Conservation (phyloP, 768 basidiomycete species). For the Macrolepiota fuliginosa region DNA sequence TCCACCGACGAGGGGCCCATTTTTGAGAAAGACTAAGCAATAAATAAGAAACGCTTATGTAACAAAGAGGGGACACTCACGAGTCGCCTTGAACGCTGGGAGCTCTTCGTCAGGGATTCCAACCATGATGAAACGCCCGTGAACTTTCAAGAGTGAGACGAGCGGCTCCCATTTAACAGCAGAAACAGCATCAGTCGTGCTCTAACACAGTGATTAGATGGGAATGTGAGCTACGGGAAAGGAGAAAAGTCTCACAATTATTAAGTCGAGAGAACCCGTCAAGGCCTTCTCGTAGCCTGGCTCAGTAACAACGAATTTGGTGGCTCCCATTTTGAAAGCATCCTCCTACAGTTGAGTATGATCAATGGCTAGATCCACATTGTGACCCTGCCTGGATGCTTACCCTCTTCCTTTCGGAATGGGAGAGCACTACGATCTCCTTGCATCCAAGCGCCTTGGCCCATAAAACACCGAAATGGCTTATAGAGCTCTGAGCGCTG, state of each 20-base stretch:
- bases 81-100: conserved; percentile 30
- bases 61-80: conserved; percentile 26
- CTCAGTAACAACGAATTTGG: conserved; percentile 49
- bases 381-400: not conserved
- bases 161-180: conserved; percentile 30
- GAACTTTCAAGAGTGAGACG: conserved; percentile 45
- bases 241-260: conserved; percentile 35
- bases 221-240: not conserved
- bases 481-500: not conserved
- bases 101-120: conserved; percentile 51
- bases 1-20: conserved; percentile 27
- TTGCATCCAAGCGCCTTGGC: conserved; percentile 52
- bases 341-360: conserved; percentile 34
- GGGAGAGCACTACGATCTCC: conserved; percentile 54
- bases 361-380: not conserved
- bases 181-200: conserved; percentile 26
- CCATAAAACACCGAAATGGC: conserved; percentile 35
- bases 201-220: conserved; percentile 15
- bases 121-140: conserved; percentile 56
- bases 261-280: conserved; percentile 39
- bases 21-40: conserved; percentile 20
- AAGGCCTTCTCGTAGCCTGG: conserved; percentile 34
- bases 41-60: conserved; percentile 1
- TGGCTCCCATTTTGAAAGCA: conserved; percentile 56
- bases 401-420: conserved; percentile 43